Evolutionary conservation across 176 grass and related monocot genomes (phyloP).

Genomic region (Saccharum officinarum): DNA sequence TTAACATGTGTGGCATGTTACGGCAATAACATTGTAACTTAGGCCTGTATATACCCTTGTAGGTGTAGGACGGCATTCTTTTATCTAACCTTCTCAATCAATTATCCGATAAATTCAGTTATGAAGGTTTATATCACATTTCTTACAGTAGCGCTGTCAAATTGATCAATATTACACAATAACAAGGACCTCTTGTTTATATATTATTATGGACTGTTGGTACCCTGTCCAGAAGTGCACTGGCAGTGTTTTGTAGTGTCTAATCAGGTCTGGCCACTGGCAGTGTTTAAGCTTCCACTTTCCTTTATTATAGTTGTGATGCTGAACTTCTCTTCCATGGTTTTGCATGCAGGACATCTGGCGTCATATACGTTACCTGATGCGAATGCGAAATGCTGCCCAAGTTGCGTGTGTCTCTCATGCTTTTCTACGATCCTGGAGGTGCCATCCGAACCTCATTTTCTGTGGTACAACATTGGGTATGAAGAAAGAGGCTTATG

Average conservation of each 20-base stretch:
- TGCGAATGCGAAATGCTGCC: too few relatives aligned
- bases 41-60: background rate
- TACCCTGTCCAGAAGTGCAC: constrained; percentile 19
- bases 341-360: background rate
- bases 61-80: background rate
- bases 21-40: constrained; percentile 2
- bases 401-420: too few relatives aligned
- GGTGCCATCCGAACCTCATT: too few relatives aligned
- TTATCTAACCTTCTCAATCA: background rate
- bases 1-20: background rate
- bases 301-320: background rate
- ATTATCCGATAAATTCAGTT: background rate
- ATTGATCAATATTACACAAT: constrained; percentile 14
- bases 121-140: background rate
- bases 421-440: too few relatives aligned
- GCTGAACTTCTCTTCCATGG: background rate
- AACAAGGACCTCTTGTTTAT: constrained; percentile 6
- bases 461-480: background rate
- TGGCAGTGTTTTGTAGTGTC: too few relatives aligned
- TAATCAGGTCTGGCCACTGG: too few relatives aligned
- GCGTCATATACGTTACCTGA: background rate
- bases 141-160: background rate
- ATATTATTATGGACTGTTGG: constrained; percentile 1
- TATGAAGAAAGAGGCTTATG: background rate
- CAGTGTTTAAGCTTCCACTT: too few relatives aligned